Evolutionary conservation across 768 basidiomycete genomes (phyloP).

Genomic region (Terana coerulea): DNA sequence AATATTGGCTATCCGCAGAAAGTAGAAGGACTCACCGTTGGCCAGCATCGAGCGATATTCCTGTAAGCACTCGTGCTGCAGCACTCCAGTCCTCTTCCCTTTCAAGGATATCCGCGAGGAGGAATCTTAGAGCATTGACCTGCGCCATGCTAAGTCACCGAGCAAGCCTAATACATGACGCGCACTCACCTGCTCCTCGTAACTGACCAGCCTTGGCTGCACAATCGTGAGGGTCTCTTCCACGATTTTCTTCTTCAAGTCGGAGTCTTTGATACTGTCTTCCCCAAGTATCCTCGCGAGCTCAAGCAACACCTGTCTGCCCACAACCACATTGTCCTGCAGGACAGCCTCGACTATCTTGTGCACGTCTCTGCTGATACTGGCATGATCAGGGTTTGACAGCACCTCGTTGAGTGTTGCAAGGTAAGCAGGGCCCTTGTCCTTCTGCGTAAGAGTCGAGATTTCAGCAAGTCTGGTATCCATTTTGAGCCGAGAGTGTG

Average conservation of each 20-base stretch:
- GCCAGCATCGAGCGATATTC: conserved; percentile 87
- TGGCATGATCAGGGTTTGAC: conserved; percentile 42
- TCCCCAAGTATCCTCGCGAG: conserved; percentile 68
- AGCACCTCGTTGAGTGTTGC: conserved; percentile 65
- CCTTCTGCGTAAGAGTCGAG: conserved; percentile 69
- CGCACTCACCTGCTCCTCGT: conserved; percentile 85
- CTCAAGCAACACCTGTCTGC: conserved; percentile 82
- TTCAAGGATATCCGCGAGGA: conserved; percentile 89
- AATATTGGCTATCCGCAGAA: background rate
- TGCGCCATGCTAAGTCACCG: conserved; percentile 31
- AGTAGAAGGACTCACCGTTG: conserved; percentile 55
- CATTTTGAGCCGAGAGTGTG: conserved; percentile 37
- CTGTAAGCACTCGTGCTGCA: conserved; percentile 89
- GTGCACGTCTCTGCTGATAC: conserved; percentile 56
- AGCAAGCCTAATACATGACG: conserved; percentile 3
- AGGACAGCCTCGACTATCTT: conserved; percentile 75
- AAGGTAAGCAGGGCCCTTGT: conserved; percentile 75
- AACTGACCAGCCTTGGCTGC: conserved; percentile 81
- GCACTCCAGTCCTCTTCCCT: conserved; percentile 90
- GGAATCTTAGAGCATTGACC: conserved; percentile 81
- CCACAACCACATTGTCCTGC: conserved; percentile 80
- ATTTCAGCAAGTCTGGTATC: conserved; percentile 63
- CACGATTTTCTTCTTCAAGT: conserved; percentile 67
- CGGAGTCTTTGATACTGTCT: conserved; percentile 48
- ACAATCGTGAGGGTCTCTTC: conserved; percentile 67